These are phyloP conservation scores for Gentiana straminea DNA, from an alignment of 257 asterid genomes.

Conservation along the genomic window DNA sequence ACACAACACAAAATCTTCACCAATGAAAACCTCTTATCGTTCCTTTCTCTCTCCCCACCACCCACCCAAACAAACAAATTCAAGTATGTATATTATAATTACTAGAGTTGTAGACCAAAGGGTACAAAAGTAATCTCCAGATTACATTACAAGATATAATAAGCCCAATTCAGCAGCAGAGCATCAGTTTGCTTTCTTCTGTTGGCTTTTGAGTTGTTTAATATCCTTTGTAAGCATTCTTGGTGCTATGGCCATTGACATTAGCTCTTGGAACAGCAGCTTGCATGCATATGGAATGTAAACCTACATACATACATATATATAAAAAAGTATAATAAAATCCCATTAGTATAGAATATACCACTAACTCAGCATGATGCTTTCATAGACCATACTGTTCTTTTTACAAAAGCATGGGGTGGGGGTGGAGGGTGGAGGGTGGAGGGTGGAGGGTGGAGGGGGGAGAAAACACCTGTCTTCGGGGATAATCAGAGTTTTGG, in stretches of 20 bases:
- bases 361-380: too few relatives aligned
- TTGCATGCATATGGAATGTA: constrained; percentile 93
- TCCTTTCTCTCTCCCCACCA: too few relatives aligned
- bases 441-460: neutral
- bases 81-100: too few relatives aligned
- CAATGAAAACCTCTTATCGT: too few relatives aligned
- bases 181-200: constrained; percentile 39
- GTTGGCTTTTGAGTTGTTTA: constrained; percentile 42
- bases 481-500: too few relatives aligned
- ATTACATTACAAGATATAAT: too few relatives aligned
- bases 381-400: too few relatives aligned
- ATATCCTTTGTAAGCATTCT: constrained; percentile 89
- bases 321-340: too few relatives aligned
- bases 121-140: neutral
- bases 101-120: neutral
- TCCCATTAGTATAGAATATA: too few relatives aligned
- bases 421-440: neutral
- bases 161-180: neutral
- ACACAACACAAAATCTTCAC: too few relatives aligned
- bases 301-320: constrained; percentile 33
- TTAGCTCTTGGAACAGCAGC: constrained; percentile 87
- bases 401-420: neutral
- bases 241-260: constrained; percentile 98
- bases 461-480: too few relatives aligned
- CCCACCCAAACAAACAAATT: too few relatives aligned